phyloP scores from a whole-genome alignment of 2,329 filamentous ascomycete genomes.

The Nannizziopsis barbatae region DNA sequence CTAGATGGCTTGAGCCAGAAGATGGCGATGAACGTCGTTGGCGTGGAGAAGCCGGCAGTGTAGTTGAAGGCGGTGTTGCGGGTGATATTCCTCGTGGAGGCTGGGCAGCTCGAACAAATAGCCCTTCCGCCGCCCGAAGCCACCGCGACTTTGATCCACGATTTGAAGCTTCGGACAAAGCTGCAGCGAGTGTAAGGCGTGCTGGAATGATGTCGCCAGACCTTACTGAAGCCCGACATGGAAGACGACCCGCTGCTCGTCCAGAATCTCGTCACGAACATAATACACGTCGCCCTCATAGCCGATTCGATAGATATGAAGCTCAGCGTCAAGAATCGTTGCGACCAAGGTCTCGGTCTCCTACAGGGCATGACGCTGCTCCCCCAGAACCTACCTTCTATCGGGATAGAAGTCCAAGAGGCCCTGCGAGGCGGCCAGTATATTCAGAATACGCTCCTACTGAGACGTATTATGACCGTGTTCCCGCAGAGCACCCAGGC shows the following conservation, averaged over 20 bases:
- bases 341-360: slow-evolving; percentile 22
- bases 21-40: slow-evolving; percentile 16
- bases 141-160: slow-evolving; percentile 16
- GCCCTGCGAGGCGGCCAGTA: slow-evolving; percentile 12
- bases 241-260: slow-evolving; percentile 14
- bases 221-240: slow-evolving; percentile 14
- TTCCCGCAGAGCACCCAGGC: slow-evolving; percentile 12
- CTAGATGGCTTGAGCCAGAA: slow-evolving; percentile 11
- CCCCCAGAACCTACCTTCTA: slow-evolving; percentile 19
- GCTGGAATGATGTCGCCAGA: slow-evolving; percentile 16
- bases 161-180: slow-evolving; percentile 12
- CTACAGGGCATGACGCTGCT: slow-evolving; percentile 15
- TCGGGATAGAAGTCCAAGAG: slow-evolving; percentile 20
- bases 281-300: slow-evolving; percentile 16
- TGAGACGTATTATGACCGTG: slow-evolving; percentile 16
- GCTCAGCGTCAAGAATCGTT: slow-evolving; percentile 20
- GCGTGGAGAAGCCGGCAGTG: slow-evolving; percentile 12
- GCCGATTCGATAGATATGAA: slow-evolving; percentile 23
- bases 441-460: slow-evolving; percentile 16
- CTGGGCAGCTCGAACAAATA: slow-evolving; percentile 15
- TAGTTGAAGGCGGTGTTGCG: slow-evolving; percentile 13
- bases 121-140: slow-evolving; percentile 11
- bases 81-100: slow-evolving; percentile 10
- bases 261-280: slow-evolving; percentile 15
- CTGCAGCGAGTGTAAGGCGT: slow-evolving; percentile 8